Percentiles rank a stretch among this genome's conserved stretches.
phyloP scores from a whole-genome alignment of 1,284 basidiomycete genomes.

The Erythrobasidium hasegawianum region DNA sequence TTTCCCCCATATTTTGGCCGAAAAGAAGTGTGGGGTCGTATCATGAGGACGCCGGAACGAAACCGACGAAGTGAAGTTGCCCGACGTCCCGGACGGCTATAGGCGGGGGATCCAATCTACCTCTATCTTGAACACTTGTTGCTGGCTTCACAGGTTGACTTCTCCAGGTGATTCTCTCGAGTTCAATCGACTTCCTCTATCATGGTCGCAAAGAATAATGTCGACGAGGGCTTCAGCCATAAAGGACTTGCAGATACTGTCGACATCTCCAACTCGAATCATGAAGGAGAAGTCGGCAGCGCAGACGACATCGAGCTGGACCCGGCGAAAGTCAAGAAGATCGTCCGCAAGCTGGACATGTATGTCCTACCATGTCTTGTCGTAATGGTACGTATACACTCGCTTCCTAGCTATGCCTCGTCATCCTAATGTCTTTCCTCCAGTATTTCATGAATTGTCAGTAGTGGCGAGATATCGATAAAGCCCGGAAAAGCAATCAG shows the following conservation, averaged over 20 bases:
- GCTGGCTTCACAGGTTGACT: too few relatives aligned
- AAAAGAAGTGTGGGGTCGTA: too few relatives aligned
- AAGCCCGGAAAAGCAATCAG: neutral
- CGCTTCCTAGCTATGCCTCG: too few relatives aligned
- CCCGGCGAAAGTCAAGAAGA: conserved; percentile 1
- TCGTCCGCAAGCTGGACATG: conserved; percentile 17
- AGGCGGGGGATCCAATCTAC: too few relatives aligned
- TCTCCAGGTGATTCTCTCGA: neutral
- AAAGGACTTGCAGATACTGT: neutral
- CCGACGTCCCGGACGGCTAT: too few relatives aligned
- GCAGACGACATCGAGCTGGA: conserved; percentile 1
- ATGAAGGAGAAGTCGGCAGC: too few relatives aligned
- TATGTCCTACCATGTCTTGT: conserved; percentile 12
- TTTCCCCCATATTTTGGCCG: too few relatives aligned
- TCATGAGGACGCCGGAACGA: too few relatives aligned
- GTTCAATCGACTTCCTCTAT: neutral
- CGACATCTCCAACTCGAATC: neutral
- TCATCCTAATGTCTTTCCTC: too few relatives aligned
- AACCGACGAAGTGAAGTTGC: too few relatives aligned
- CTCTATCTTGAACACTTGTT: too few relatives aligned
- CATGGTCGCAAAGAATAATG: neutral
- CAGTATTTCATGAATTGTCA: conserved; percentile 1
- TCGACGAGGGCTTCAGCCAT: neutral
- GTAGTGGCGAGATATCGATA: neutral
- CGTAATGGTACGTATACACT: neutral